A percentile compares a stretch with the other conserved stretches of the same genome.
Conservation (phyloP, 176 grass and related monocot species). For the barley (Hordeum vulgare) region MorexV3_pseudomolecules_assembly NC_058523.1:505748847-505749346, state of each 20-base stretch:
- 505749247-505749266: neutral
- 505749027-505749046: too few relatives aligned
- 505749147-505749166: too few relatives aligned
- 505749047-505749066: too few relatives aligned
- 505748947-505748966: slow-evolving; percentile 6
- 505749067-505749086: too few relatives aligned
- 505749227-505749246: too few relatives aligned
- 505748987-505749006: neutral
- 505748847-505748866: slow-evolving; percentile 72
- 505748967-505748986: slow-evolving; percentile 27
- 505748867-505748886: slow-evolving; percentile 51
- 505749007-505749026: slow-evolving; percentile 9
- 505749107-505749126: too few relatives aligned
- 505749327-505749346: neutral
- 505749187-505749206: too few relatives aligned
- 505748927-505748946: slow-evolving; percentile 50
- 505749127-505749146: too few relatives aligned
- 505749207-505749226: too few relatives aligned
- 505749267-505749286: neutral
- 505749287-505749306: neutral
- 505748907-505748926: slow-evolving; percentile 18
- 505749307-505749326: neutral
- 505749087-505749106: too few relatives aligned
- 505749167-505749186: too few relatives aligned
- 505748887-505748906: slow-evolving; percentile 43